These are phyloP conservation scores for Aureobasidium subglaciale DNA, from an alignment of 2,329 filamentous ascomycete genomes.

Conservation along the genomic window DNA sequence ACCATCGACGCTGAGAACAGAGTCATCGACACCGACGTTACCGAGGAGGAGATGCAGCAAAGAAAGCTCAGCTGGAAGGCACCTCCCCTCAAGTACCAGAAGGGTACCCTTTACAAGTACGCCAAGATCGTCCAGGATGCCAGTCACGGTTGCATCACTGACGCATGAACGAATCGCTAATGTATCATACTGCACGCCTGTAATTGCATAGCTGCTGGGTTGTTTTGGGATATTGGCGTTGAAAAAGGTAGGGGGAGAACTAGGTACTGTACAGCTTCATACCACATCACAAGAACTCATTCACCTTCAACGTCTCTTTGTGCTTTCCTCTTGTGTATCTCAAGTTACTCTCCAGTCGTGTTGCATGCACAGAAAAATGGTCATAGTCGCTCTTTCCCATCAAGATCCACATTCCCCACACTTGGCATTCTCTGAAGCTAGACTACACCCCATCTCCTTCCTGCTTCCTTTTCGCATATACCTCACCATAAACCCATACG, in stretches of 20 bases:
- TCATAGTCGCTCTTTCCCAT: background rate
- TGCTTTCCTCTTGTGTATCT: background rate
- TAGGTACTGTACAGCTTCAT: slow-evolving; percentile 14
- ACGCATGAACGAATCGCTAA: slow-evolving; percentile 26
- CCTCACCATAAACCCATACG: no score
- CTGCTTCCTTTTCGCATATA: no score
- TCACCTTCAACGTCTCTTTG: background rate
- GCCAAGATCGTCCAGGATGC: slow-evolving; percentile 50
- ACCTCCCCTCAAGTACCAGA: slow-evolving; percentile 50
- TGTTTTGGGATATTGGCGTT: slow-evolving; percentile 4
- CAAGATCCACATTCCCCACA: background rate
- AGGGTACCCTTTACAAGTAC: slow-evolving; percentile 55
- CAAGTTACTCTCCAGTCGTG: background rate
- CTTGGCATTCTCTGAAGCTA: background rate
- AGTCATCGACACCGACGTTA: slow-evolving; percentile 57
- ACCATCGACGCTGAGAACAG: slow-evolving; percentile 78
- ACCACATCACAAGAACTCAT: slow-evolving; percentile 5
- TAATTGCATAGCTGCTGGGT: slow-evolving; percentile 8
- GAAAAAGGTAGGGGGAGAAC: slow-evolving; percentile 10
- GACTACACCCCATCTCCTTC: background rate
- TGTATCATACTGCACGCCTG: background rate
- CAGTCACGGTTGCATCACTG: slow-evolving; percentile 53
- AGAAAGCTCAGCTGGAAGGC: slow-evolving; percentile 46
- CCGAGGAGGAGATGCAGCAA: slow-evolving; percentile 53
- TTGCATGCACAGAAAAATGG: background rate